These are phyloP conservation scores for Coniochaeta sp. DNA, from an alignment of 2,329 filamentous ascomycete species.

Conservation along the genomic window DNA sequence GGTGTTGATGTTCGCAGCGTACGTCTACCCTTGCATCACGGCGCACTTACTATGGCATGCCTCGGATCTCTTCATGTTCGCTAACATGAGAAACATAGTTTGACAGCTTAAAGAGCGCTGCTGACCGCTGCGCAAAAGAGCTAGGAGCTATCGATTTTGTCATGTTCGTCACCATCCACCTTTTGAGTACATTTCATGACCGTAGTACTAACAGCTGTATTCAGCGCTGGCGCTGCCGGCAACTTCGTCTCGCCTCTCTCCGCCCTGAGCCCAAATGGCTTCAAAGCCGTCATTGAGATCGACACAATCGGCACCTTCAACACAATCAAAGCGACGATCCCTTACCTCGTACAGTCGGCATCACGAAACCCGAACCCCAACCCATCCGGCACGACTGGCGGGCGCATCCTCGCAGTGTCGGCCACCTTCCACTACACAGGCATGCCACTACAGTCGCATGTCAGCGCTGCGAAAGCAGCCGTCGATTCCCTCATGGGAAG, in stretches of 20 bases:
- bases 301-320: slow-evolving; percentile 92
- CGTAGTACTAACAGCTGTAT: neutral
- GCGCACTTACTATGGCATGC: slow-evolving; percentile 14
- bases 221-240: slow-evolving; percentile 82
- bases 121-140: slow-evolving; percentile 71
- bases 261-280: slow-evolving; percentile 77
- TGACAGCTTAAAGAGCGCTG: slow-evolving; percentile 63
- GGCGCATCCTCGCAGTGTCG: slow-evolving; percentile 82
- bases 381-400: slow-evolving; percentile 60
- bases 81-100: slow-evolving; percentile 26
- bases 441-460: slow-evolving; percentile 78
- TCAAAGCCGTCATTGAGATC: slow-evolving; percentile 94
- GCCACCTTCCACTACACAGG: slow-evolving; percentile 90
- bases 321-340: slow-evolving; percentile 85
- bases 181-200: neutral
- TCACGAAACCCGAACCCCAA: slow-evolving; percentile 49
- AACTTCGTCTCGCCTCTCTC: slow-evolving; percentile 89
- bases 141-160: slow-evolving; percentile 87
- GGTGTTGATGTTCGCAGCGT: slow-evolving; percentile 70
- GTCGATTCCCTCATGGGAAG: slow-evolving; percentile 78
- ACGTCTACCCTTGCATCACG: slow-evolving; percentile 18
- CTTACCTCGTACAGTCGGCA: slow-evolving; percentile 71
- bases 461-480: slow-evolving; percentile 84
- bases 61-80: neutral
- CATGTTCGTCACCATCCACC: slow-evolving; percentile 53